Evolutionary conservation across 1,284 basidiomycete species (phyloP).

Genomic region (Stereum hirsutum): DNA sequence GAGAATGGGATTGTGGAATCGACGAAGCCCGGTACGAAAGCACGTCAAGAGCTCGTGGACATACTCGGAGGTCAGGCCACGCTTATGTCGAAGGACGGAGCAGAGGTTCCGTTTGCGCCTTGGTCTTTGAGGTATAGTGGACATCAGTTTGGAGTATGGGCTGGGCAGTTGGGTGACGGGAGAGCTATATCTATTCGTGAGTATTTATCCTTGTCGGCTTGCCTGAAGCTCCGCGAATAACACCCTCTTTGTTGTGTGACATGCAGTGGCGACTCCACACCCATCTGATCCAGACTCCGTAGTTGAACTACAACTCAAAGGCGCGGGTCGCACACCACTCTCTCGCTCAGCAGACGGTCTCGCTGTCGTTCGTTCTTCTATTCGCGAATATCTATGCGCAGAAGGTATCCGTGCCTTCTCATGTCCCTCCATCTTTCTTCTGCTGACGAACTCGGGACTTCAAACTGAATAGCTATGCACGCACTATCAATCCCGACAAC

Average conservation of each 20-base stretch:
- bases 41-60: constrained; percentile 67
- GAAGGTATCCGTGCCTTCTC: constrained; percentile 46
- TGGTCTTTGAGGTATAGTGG: constrained; percentile 87
- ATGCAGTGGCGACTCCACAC: constrained; percentile 67
- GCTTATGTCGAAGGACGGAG: constrained; percentile 43
- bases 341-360: constrained; percentile 88
- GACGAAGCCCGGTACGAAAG: constrained; percentile 26
- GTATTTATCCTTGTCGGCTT: constrained; percentile 15
- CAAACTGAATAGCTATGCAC: constrained; percentile 57
- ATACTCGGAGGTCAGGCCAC: constrained; percentile 75
- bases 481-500: constrained; percentile 86
- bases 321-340: constrained; percentile 90
- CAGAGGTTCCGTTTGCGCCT: constrained; percentile 58
- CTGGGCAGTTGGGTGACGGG: constrained; percentile 96
- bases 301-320: constrained; percentile 91
- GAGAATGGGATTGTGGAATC: constrained; percentile 20
- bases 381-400: constrained; percentile 84
- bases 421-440: background rate
- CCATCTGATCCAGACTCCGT: constrained; percentile 44
- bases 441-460: no score
- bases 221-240: background rate
- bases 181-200: constrained; percentile 81
- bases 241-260: background rate
- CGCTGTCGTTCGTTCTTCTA: constrained; percentile 85
- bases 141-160: constrained; percentile 91